Conservation (phyloP, 2,329 filamentous ascomycete genomes). For the Ilyonectria sp. region DNA sequence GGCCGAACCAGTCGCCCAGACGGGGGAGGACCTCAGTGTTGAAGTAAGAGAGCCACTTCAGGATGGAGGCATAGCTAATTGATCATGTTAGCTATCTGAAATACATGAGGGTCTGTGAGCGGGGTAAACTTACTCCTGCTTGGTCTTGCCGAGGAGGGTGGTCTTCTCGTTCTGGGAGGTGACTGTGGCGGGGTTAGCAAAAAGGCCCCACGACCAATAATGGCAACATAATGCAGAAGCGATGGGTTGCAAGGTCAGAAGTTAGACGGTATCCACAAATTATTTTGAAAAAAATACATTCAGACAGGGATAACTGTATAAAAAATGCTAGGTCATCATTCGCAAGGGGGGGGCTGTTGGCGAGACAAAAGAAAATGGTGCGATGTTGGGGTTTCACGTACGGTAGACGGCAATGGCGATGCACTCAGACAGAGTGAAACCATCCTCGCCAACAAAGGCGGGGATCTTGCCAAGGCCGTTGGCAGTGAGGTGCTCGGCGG, state of each 20-base stretch:
- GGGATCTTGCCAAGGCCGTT: conserved; percentile 94
- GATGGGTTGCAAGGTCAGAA: conserved; percentile 73
- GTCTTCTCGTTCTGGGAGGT: conserved; percentile 99
- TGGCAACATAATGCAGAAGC: conserved; percentile 48
- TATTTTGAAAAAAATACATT: conserved; percentile 67
- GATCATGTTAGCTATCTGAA: conserved; percentile 43
- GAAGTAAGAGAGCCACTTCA: conserved; percentile 98
- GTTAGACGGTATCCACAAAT: conserved; percentile 93
- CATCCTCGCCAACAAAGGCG: conserved; percentile 92
- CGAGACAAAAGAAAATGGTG: conserved; percentile 50
- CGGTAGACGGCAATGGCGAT: conserved; percentile 98
- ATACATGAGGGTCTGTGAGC: background rate
- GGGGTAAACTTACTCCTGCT: conserved; percentile 87
- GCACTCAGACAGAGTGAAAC: conserved; percentile 88
- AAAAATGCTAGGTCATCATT: conserved; percentile 83
- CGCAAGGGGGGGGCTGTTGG: conserved; percentile 39
- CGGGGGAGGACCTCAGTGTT: conserved; percentile 86
- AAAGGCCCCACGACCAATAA: conserved; percentile 39
- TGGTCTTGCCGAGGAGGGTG: conserved; percentile 98
- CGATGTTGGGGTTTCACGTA: conserved; percentile 69
- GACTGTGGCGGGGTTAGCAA: conserved; percentile 72
- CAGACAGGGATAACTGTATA: conserved; percentile 99
- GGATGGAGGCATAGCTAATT: conserved; percentile 88
- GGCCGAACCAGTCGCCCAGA: conserved; percentile 87
- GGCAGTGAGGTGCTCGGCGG: conserved; percentile 85